These are phyloP conservation scores for Hansfordia pulvinata DNA, from an alignment of 2,329 filamentous ascomycete genomes.

Conservation along the genomic window DNA sequence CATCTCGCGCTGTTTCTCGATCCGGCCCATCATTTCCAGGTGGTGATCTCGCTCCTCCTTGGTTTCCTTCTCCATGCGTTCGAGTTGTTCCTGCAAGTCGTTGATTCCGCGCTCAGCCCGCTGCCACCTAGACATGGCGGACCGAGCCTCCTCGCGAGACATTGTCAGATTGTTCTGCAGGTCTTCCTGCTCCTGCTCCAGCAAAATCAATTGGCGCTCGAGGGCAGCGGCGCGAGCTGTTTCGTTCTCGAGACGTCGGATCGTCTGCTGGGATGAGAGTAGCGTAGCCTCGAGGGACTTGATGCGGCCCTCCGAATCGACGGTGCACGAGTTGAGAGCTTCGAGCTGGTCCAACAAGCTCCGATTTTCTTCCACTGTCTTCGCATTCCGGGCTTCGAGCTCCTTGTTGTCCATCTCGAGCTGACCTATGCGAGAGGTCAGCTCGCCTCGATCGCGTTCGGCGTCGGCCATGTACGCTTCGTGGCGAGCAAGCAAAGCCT, in stretches of 20 bases:
- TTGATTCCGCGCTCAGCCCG: slow-evolving; percentile 68
- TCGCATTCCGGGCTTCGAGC: slow-evolving; percentile 64
- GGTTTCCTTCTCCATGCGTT: slow-evolving; percentile 75
- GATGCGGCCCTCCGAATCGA: slow-evolving; percentile 69
- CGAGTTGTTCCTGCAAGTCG: slow-evolving; percentile 75
- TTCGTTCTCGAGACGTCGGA: slow-evolving; percentile 61
- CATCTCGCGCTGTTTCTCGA: slow-evolving; percentile 72
- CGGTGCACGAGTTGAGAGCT: slow-evolving; percentile 62
- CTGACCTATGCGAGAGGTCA: slow-evolving; percentile 59
- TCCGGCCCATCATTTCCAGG: slow-evolving; percentile 63
- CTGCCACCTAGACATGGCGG: slow-evolving; percentile 72
- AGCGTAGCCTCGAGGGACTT: slow-evolving; percentile 64
- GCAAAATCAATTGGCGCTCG: slow-evolving; percentile 63
- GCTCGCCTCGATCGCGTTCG: slow-evolving; percentile 66
- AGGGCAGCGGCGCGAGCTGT: slow-evolving; percentile 64
- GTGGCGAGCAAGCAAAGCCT: slow-evolving; percentile 86
- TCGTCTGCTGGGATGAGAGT: slow-evolving; percentile 61
- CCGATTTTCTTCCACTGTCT: slow-evolving; percentile 72
- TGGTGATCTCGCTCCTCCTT: slow-evolving; percentile 70
- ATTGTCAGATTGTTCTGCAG: slow-evolving; percentile 54
- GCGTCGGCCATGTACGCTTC: slow-evolving; percentile 90
- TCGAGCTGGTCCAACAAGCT: slow-evolving; percentile 74
- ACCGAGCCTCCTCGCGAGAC: slow-evolving; percentile 62
- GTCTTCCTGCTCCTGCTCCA: slow-evolving; percentile 70
- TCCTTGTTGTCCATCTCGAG: slow-evolving; percentile 63